Evolutionary conservation across 2,329 filamentous ascomycete species (phyloP).

Genomic region (Epichloe brachyelytri): DNA sequence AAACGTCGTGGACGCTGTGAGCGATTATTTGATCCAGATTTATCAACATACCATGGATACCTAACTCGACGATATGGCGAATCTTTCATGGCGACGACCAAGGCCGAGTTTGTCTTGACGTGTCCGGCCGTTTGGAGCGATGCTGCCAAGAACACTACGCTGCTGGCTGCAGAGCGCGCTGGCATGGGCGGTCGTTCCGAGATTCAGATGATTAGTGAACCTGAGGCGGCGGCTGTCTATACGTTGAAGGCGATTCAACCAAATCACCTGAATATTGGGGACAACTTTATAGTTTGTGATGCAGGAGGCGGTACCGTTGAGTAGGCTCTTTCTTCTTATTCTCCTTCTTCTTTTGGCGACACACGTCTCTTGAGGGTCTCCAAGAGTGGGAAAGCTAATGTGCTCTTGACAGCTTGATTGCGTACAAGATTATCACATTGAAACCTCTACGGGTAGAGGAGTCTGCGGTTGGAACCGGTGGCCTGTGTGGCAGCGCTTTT

Average conservation of each 20-base stretch:
- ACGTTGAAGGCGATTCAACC: constrained; percentile 69
- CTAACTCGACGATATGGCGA: constrained; percentile 63
- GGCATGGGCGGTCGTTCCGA: constrained; percentile 61
- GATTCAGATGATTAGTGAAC: constrained; percentile 70
- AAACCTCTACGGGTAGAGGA: constrained; percentile 63
- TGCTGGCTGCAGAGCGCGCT: constrained; percentile 64
- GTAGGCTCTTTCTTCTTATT: constrained; percentile 23
- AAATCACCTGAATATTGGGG: constrained; percentile 56
- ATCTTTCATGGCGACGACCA: constrained; percentile 63
- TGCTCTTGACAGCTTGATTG: constrained; percentile 43
- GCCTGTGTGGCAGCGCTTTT: constrained; percentile 65
- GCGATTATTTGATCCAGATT: constrained; percentile 66
- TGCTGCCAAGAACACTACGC: constrained; percentile 70
- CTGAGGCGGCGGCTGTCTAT: constrained; percentile 68
- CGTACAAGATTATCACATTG: constrained; percentile 66
- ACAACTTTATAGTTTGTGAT: constrained; percentile 51
- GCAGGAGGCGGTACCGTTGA: constrained; percentile 56
- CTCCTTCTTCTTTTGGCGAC: neutral
- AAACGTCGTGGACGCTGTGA: constrained; percentile 66
- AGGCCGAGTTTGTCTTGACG: constrained; percentile 67
- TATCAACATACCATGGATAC: constrained; percentile 70
- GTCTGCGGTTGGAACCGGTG: constrained; percentile 66
- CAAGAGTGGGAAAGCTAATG: constrained; percentile 10
- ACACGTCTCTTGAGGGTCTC: too few species aligned
- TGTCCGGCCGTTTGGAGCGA: constrained; percentile 79